Evolutionary conservation across 2,329 filamentous ascomycete genomes (phyloP).

Genomic region (Pyricularia sp.): DNA sequence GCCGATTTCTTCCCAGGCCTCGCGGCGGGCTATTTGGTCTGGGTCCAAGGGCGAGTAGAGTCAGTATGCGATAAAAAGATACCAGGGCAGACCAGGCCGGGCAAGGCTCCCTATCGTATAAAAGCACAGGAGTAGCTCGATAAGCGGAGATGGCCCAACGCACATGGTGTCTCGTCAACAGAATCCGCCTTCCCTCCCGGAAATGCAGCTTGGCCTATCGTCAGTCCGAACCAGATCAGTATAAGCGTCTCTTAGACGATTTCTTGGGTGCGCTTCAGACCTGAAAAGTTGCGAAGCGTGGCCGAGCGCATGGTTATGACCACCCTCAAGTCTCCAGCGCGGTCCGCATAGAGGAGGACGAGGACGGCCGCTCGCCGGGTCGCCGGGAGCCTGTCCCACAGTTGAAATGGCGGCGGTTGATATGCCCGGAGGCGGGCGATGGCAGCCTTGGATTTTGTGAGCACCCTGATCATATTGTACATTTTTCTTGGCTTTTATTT

Average conservation of each 20-base stretch:
- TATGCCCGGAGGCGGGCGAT: conserved; percentile 52
- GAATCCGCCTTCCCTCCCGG: conserved; percentile 67
- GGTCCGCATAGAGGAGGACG: conserved; percentile 80
- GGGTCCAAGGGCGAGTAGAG: not conserved
- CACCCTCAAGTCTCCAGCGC: conserved; percentile 64
- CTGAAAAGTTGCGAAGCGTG: conserved; percentile 59
- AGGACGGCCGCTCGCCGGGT: conserved; percentile 76
- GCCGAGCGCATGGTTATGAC: conserved; percentile 61
- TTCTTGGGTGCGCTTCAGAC: conserved; percentile 12
- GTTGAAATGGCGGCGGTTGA: conserved; percentile 48
- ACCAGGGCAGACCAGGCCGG: not conserved
- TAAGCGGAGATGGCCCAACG: conserved; percentile 11
- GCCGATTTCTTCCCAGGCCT: conserved; percentile 90
- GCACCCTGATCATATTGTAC: conserved; percentile 13
- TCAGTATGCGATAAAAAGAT: not conserved
- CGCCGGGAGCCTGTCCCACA: conserved; percentile 52
- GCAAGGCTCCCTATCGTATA: not conserved
- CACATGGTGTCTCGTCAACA: conserved; percentile 50
- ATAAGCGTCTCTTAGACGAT: not conserved
- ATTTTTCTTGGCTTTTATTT: conserved; percentile 6
- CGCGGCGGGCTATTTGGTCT: conserved; percentile 77
- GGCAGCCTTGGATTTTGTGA: conserved; percentile 38
- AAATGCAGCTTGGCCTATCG: conserved; percentile 64
- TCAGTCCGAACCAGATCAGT: not conserved
- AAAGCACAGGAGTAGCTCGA: not conserved